Evolutionary conservation across 2,329 filamentous ascomycete genomes (phyloP).

Genomic region (Dactylellina sp.): DNA sequence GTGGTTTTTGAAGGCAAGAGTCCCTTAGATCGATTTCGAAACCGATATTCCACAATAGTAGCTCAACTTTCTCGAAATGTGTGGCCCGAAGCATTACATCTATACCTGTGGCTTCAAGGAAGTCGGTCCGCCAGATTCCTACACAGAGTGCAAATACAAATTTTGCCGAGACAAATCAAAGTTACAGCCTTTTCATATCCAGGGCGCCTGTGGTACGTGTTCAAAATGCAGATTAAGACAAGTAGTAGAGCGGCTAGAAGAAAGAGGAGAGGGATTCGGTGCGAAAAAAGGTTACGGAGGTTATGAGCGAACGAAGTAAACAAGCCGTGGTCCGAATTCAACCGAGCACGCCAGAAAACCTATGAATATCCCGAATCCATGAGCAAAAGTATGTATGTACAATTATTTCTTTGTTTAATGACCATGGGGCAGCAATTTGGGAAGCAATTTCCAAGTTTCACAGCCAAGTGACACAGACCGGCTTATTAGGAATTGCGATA

Average conservation of each 20-base stretch:
- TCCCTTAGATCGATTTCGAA: background rate
- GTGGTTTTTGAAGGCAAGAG: too few species aligned
- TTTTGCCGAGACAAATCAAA: slow-evolving; percentile 24
- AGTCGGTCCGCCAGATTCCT: slow-evolving; percentile 8
- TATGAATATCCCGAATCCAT: slow-evolving; percentile 20
- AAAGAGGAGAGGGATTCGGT: slow-evolving; percentile 32
- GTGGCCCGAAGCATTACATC: slow-evolving; percentile 35
- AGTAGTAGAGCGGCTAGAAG: slow-evolving; percentile 22
- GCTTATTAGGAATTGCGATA: slow-evolving; percentile 8
- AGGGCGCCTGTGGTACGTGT: slow-evolving; percentile 34
- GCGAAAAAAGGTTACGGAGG: slow-evolving; percentile 32
- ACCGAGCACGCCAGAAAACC: background rate
- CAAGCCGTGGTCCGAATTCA: background rate
- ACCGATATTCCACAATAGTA: background rate
- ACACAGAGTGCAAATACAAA: slow-evolving; percentile 13
- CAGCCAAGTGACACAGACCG: slow-evolving; percentile 47
- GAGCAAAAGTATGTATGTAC: background rate
- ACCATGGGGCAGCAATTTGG: background rate
- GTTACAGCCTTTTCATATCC: slow-evolving; percentile 10
- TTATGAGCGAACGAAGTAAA: slow-evolving; percentile 31
- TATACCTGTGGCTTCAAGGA: slow-evolving; percentile 42
- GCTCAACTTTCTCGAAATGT: slow-evolving; percentile 24
- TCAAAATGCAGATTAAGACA: slow-evolving; percentile 16
- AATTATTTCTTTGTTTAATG: background rate
- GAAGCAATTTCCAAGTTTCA: slow-evolving; percentile 2